phyloP scores from a whole-genome alignment of 208 protist species.

The Lotmaria passim region DNA sequence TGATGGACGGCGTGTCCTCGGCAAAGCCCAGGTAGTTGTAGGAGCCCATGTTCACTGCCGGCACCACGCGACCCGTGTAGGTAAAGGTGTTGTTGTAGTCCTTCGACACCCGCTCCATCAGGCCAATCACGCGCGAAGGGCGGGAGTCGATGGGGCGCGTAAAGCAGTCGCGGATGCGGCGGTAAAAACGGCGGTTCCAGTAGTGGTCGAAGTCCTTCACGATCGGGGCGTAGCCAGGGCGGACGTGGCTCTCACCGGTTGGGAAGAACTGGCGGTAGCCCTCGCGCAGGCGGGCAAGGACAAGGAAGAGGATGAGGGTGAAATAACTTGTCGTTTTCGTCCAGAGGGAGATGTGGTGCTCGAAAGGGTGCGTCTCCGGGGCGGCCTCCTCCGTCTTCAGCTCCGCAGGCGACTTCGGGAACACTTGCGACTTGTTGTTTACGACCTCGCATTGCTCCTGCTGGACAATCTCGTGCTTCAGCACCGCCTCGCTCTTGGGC shows the following conservation, averaged over 20 bases:
- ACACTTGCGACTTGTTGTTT: slow-evolving; percentile 32
- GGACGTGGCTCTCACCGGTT: slow-evolving; percentile 24
- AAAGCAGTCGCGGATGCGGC: slow-evolving; percentile 91
- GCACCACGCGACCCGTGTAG: slow-evolving; percentile 82
- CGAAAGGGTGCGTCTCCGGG: slow-evolving; percentile 30
- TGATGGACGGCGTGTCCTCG: slow-evolving; percentile 88
- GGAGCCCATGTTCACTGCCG: slow-evolving; percentile 95
- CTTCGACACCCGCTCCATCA: slow-evolving; percentile 90
- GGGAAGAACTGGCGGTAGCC: slow-evolving; percentile 63
- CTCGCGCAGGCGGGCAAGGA: slow-evolving; percentile 61
- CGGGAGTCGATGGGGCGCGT: slow-evolving; percentile 92
- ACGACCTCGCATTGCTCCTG: slow-evolving; percentile 26
- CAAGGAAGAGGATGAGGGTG: slow-evolving; percentile 57
- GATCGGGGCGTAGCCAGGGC: slow-evolving; percentile 94
- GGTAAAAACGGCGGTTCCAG: slow-evolving; percentile 94
- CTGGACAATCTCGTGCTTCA: slow-evolving; percentile 30
- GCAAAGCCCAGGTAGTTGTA: slow-evolving; percentile 99
- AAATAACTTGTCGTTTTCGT: slow-evolving; percentile 63
- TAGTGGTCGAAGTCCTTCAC: slow-evolving; percentile 95
- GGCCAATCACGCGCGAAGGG: slow-evolving; percentile 92
- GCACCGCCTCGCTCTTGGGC: slow-evolving; percentile 23
- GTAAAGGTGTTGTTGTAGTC: slow-evolving; percentile 90
- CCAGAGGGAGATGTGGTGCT: slow-evolving; percentile 45
- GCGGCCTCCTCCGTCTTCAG: slow-evolving; percentile 12
- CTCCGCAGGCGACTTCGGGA: slow-evolving; percentile 24